phyloP scores from a whole-genome alignment of 345 rosid species.

The Gossypium anomalum region DNA sequence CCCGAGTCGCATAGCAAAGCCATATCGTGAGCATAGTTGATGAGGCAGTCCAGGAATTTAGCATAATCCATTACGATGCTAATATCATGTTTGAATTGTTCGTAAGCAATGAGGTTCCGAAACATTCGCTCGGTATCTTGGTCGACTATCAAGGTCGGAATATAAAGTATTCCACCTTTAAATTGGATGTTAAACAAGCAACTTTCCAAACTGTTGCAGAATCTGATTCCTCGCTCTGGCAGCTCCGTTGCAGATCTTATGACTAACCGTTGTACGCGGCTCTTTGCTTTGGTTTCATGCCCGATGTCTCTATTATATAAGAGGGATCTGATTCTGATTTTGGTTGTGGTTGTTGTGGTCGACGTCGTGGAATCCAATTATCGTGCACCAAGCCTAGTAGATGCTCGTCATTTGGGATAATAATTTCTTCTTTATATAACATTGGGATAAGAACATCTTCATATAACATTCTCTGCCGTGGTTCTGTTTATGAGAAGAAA shows the following conservation, averaged over 20 bases:
- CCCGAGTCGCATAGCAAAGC: neutral
- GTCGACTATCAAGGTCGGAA: neutral
- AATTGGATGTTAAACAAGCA: slow-evolving; percentile 1
- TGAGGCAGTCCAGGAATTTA: slow-evolving; percentile 1
- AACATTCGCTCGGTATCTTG: neutral
- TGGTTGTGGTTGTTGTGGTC: no score
- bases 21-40: neutral
- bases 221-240: neutral
- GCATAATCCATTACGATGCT: neutral
- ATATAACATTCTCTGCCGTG: neutral
- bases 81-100: neutral
- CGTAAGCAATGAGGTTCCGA: neutral
- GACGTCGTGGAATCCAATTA: neutral
- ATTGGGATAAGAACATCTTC: neutral
- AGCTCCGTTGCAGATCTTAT: neutral
- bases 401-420: neutral
- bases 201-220: neutral
- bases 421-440: no score
- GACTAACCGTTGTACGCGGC: neutral
- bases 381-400: neutral
- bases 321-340: no score
- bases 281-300: neutral
- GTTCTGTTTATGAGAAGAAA: neutral
- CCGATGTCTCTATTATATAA: no score
- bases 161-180: neutral